These are phyloP conservation scores for Ophiostoma tasmaniense DNA, from an alignment of 2,329 filamentous ascomycete species.

Conservation along the genomic window DNA sequence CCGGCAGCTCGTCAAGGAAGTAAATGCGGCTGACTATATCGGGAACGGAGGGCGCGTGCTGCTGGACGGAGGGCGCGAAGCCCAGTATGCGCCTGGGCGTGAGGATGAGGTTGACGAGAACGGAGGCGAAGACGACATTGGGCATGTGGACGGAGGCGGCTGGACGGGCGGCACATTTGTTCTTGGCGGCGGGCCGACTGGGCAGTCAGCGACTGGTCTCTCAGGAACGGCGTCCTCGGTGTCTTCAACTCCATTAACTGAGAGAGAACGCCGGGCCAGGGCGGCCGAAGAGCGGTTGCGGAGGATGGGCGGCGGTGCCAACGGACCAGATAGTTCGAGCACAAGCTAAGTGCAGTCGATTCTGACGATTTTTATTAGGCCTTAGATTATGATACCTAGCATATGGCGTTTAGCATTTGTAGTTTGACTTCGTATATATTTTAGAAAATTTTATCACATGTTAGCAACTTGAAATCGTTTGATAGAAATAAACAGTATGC, in stretches of 20 bases:
- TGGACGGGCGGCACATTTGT: constrained; percentile 76
- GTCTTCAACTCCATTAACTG: constrained; percentile 37
- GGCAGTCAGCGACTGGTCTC: constrained; percentile 25
- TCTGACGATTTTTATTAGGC: background rate
- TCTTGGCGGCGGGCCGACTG: constrained; percentile 44
- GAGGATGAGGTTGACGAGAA: constrained; percentile 43
- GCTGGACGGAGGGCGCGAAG: constrained; percentile 58
- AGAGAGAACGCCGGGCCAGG: constrained; percentile 65
- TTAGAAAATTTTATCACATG: no score
- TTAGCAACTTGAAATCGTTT: no score
- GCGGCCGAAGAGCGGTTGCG: constrained; percentile 61
- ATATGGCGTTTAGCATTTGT: background rate
- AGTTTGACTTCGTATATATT: no score
- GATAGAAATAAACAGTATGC: background rate
- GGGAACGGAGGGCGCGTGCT: constrained; percentile 52
- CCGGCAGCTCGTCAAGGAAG: constrained; percentile 78
- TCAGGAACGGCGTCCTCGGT: constrained; percentile 20
- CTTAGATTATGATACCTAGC: background rate
- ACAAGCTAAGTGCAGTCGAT: background rate
- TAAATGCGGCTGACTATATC: constrained; percentile 69
- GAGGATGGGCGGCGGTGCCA: constrained; percentile 28
- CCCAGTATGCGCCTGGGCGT: constrained; percentile 48
- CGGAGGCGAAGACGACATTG: constrained; percentile 41
- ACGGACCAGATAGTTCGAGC: background rate
- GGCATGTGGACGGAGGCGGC: constrained; percentile 59